These are phyloP conservation scores for Cornus florida DNA, from an alignment of 148 eudicot species.

Conservation along the genomic window DNA sequence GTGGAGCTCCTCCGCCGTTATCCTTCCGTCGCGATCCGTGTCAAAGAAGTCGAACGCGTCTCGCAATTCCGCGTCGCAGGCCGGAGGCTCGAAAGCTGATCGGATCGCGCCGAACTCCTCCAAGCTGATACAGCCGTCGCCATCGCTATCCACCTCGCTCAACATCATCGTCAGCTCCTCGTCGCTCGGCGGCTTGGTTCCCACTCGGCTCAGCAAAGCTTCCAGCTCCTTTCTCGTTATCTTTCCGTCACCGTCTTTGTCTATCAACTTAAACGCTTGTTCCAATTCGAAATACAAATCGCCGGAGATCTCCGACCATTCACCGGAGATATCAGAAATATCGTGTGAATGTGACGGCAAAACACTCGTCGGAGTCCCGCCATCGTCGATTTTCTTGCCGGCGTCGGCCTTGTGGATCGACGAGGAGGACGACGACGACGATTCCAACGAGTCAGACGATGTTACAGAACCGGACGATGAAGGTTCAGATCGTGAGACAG, in stretches of 20 bases:
- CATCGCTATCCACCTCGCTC: slow-evolving; percentile 56
- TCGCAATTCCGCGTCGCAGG: slow-evolving; percentile 47
- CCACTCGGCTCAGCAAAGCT: slow-evolving; percentile 42
- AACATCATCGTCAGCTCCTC: slow-evolving; percentile 56
- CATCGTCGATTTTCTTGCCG: neutral
- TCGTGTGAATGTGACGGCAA: slow-evolving; percentile 14
- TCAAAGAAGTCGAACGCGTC: slow-evolving; percentile 72
- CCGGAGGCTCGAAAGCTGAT: slow-evolving; percentile 52
- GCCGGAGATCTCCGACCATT: slow-evolving; percentile 11
- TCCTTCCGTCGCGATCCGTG: slow-evolving; percentile 63
- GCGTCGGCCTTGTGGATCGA: neutral
- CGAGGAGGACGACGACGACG: neutral
- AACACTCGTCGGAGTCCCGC: slow-evolving; percentile 34
- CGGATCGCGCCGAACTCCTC: slow-evolving; percentile 60
- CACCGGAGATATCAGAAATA: slow-evolving; percentile 2
- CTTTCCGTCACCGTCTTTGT: slow-evolving; percentile 66
- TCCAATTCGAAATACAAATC: slow-evolving; percentile 34
- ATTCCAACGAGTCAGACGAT: slow-evolving; percentile 7
- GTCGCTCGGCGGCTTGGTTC: slow-evolving; percentile 31
- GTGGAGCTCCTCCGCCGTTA: slow-evolving; percentile 69
- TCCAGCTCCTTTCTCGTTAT: slow-evolving; percentile 49
- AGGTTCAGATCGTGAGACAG: slow-evolving; percentile 51
- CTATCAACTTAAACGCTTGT: slow-evolving; percentile 57
- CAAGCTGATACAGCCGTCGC: slow-evolving; percentile 71
- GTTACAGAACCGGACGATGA: slow-evolving; percentile 27